Conservation (phyloP, 371 early-diverging fungal genomes). For the Conidiobolus incongruus region DNA sequence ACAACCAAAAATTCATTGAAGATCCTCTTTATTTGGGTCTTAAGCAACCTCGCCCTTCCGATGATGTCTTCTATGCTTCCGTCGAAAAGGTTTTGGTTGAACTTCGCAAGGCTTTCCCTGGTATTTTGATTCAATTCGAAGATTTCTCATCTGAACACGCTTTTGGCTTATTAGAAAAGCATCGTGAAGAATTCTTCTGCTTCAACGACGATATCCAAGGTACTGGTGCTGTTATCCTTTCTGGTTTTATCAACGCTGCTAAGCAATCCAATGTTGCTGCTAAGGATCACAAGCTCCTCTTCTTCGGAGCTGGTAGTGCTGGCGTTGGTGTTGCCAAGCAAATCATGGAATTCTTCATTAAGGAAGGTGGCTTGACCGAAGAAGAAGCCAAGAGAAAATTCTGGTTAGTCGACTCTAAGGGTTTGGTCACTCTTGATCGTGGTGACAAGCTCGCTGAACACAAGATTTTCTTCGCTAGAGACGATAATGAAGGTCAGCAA, state of each 20-base stretch:
- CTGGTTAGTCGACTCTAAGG: conserved; percentile 72
- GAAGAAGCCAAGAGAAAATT: conserved; percentile 50
- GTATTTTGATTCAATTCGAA: conserved; percentile 73
- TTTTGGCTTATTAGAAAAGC: conserved; percentile 38
- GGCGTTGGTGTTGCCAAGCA: conserved; percentile 79
- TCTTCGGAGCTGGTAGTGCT: conserved; percentile 73
- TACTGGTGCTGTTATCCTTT: conserved; percentile 81
- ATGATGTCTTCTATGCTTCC: conserved; percentile 46
- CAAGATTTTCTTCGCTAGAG: conserved; percentile 56
- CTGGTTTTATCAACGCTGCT: conserved; percentile 79
- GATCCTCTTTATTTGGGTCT: conserved; percentile 77
- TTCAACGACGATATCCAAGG: conserved; percentile 72
- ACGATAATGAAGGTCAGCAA: conserved; percentile 51
- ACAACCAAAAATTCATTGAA: conserved; percentile 45
- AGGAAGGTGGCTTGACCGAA: conserved; percentile 34
- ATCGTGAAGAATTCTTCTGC: conserved; percentile 34
- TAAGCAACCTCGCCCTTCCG: conserved; percentile 39
- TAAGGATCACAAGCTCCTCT: conserved; percentile 58
- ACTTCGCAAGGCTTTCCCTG: conserved; percentile 39
- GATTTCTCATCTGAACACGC: conserved; percentile 82
- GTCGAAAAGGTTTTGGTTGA: conserved; percentile 58
- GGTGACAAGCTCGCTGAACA: conserved; percentile 64
- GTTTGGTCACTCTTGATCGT: conserved; percentile 55
- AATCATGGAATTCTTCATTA: conserved; percentile 44
- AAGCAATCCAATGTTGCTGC: conserved; percentile 26